These are phyloP conservation scores for Aphanomyces stellatus DNA, from an alignment of 352 stramenopile genomes.

Conservation along the genomic window DNA sequence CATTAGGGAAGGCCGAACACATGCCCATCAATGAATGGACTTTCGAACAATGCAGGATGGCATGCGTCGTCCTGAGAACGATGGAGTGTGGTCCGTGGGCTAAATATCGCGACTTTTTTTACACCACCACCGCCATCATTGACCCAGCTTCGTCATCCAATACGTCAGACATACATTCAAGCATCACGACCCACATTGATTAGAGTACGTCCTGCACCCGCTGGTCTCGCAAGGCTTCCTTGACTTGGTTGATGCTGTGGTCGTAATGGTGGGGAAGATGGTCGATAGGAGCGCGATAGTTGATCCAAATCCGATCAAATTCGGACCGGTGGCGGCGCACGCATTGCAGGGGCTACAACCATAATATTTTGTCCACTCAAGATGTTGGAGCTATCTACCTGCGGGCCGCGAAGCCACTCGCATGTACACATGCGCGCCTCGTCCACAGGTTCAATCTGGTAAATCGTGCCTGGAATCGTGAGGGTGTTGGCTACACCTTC, in stretches of 20 bases:
- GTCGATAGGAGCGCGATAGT: slow-evolving; percentile 44
- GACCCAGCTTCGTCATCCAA: neutral
- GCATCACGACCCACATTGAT: neutral
- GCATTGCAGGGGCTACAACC: slow-evolving; percentile 44
- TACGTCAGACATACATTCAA: too few species aligned
- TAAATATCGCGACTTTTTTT: too few species aligned
- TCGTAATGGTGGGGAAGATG: slow-evolving; percentile 83
- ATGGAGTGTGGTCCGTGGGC: neutral
- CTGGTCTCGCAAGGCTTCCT: slow-evolving; percentile 18
- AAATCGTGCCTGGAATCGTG: slow-evolving; percentile 58
- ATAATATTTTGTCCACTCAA: neutral
- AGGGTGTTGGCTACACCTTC: slow-evolving; percentile 26
- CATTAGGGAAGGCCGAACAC: too few species aligned
- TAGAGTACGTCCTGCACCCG: neutral
- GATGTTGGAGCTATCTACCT: slow-evolving; percentile 7
- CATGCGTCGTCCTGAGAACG: neutral
- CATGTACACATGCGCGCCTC: slow-evolving; percentile 49
- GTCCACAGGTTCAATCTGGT: slow-evolving; percentile 55
- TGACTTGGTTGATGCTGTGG: slow-evolving; percentile 50
- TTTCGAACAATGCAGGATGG: neutral
- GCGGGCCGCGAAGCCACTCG: slow-evolving; percentile 51
- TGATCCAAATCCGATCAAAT: slow-evolving; percentile 65
- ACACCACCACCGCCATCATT: neutral
- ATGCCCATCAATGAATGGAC: too few species aligned
- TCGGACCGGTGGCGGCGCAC: slow-evolving; percentile 52